Evolutionary conservation across 208 protist species (phyloP).

Genomic region (Crithidia brevicula): DNA sequence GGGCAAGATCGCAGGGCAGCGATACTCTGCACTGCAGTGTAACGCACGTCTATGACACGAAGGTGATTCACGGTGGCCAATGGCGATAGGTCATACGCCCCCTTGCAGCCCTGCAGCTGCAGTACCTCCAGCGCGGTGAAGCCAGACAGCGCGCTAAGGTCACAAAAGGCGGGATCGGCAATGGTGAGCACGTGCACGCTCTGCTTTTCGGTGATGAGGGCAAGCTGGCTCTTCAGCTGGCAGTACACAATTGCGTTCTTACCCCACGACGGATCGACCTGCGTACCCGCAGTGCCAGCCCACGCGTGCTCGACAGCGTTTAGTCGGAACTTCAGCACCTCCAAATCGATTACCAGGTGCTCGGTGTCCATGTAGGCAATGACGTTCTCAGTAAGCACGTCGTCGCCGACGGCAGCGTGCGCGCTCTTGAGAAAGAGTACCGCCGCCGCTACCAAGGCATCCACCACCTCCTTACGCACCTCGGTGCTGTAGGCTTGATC

Average conservation of each 20-base stretch:
- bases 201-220: constrained; percentile 7
- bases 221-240: constrained; percentile 6
- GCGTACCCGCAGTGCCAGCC: not conserved
- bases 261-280: not conserved
- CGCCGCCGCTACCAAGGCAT: constrained; percentile 10
- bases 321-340: constrained; percentile 12
- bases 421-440: not conserved
- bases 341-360: constrained; percentile 6
- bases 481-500: constrained; percentile 5
- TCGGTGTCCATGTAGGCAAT: constrained; percentile 8
- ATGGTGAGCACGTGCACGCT: constrained; percentile 12
- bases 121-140: constrained; percentile 10
- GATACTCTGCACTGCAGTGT: constrained; percentile 10
- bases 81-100: not conserved
- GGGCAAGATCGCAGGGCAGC: constrained; percentile 11
- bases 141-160: not conserved
- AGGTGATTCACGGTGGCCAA: not conserved
- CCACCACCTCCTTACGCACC: constrained; percentile 14
- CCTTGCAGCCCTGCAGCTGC: constrained; percentile 18
- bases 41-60: constrained; percentile 9
- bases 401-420: not conserved
- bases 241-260: constrained; percentile 7
- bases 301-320: constrained; percentile 7
- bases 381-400: constrained; percentile 6
- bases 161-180: constrained; percentile 4